Evolutionary conservation across 768 basidiomycete species (phyloP).

Genomic region (Imleria badia): DNA sequence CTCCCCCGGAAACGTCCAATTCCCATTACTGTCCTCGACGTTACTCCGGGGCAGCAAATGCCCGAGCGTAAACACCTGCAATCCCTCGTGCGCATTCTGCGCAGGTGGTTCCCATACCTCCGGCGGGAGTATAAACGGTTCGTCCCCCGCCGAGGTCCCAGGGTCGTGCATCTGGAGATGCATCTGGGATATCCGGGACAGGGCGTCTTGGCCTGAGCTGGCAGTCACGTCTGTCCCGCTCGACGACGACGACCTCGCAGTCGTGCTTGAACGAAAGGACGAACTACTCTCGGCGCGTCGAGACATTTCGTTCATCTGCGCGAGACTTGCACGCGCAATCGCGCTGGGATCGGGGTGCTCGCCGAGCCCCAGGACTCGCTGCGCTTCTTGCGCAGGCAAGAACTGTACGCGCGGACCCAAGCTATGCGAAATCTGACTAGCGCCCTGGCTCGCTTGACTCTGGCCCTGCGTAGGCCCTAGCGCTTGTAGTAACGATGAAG

Average conservation of each 20-base stretch:
- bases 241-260: constrained; percentile 18
- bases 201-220: constrained; percentile 40
- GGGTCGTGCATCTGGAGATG: constrained; percentile 45
- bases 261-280: constrained; percentile 28
- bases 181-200: constrained; percentile 47
- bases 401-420: constrained; percentile 37
- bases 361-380: constrained; percentile 43
- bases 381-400: constrained; percentile 56
- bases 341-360: constrained; percentile 50
- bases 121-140: constrained; percentile 29
- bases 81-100: constrained; percentile 52
- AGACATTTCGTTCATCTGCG: constrained; percentile 79
- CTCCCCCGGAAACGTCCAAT: constrained; percentile 56
- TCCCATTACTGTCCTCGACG: constrained; percentile 52
- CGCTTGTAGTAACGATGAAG: constrained; percentile 28
- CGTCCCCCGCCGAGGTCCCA: constrained; percentile 26
- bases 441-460: constrained; percentile 2
- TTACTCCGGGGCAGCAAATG: constrained; percentile 64
- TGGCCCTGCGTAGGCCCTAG: constrained; percentile 18
- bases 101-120: constrained; percentile 27
- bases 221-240: constrained; percentile 15
- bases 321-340: constrained; percentile 63
- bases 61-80: constrained; percentile 80
- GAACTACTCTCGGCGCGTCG: constrained; percentile 50
- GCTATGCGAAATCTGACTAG: constrained; percentile 2